A percentile compares a stretch with the other conserved stretches of the same genome.
Conservation (phyloP, 2,329 filamentous ascomycete species). For the Sporothrix variecibatus region DNA sequence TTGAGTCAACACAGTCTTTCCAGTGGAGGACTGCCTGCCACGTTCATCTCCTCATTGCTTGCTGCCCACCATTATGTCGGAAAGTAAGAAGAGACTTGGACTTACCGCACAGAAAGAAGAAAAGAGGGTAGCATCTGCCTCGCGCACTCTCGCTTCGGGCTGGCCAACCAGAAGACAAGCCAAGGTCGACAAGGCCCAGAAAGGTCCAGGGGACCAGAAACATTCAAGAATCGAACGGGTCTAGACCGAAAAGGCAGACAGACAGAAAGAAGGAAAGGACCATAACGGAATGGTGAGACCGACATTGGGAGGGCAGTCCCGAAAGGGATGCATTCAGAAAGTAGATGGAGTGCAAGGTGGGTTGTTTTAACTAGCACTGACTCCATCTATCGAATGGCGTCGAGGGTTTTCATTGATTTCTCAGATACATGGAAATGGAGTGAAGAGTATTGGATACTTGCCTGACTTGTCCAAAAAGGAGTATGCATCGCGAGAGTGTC, state of each 20-base stretch:
- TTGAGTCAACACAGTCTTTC: neutral
- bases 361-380: neutral
- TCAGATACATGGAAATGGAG: neutral
- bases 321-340: neutral
- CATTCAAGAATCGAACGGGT: neutral
- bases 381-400: neutral
- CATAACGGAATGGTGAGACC: neutral
- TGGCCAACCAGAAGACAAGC: constrained; percentile 7
- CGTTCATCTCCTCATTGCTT: neutral
- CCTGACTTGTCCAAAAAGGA: neutral
- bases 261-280: neutral
- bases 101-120: neutral
- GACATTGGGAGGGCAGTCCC: neutral
- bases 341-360: neutral
- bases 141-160: constrained; percentile 17
- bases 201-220: neutral
- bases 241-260: neutral
- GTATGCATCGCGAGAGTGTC: constrained; percentile 13
- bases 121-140: constrained; percentile 10
- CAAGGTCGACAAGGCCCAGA: neutral
- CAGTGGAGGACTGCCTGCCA: neutral
- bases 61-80: neutral
- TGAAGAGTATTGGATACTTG: neutral
- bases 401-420: neutral
- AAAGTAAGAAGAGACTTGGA: too few relatives aligned